Percentiles rank a stretch among this genome's conserved stretches.
These are phyloP conservation scores for Cyclotella distinguenda DNA, from an alignment of 108 stramenopile species.

Conservation along the genomic window DNA sequence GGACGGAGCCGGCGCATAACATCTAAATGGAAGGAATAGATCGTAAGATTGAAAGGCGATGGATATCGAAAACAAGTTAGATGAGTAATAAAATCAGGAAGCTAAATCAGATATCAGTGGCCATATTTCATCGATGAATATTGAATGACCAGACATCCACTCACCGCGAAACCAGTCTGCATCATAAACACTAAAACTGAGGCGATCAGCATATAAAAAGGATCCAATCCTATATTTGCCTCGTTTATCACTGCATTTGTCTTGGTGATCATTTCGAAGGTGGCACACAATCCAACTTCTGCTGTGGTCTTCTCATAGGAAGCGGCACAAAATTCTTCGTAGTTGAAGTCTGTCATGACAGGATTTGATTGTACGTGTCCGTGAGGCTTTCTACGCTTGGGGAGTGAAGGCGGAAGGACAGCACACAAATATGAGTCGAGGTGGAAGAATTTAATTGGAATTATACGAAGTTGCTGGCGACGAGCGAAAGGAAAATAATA, in stretches of 20 bases:
- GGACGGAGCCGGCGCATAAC: constrained; percentile 67
- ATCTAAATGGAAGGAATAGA: constrained; percentile 21
- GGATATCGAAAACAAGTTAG: not conserved
- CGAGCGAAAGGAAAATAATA: too few relatives aligned
- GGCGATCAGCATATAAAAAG: constrained; percentile 42
- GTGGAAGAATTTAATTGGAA: too few relatives aligned
- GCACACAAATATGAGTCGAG: too few relatives aligned
- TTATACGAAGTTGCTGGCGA: too few relatives aligned
- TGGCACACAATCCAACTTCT: constrained; percentile 10
- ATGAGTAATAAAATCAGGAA: too few relatives aligned
- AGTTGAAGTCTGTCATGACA: constrained; percentile 13
- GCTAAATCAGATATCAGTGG: too few relatives aligned
- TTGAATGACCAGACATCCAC: not conserved
- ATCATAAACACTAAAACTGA: constrained; percentile 61
- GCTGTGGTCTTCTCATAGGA: not conserved
- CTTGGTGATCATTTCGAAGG: not conserved
- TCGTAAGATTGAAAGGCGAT: not conserved
- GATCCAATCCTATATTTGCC: constrained; percentile 19
- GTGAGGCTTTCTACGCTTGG: too few relatives aligned
- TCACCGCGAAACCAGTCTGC: constrained; percentile 74
- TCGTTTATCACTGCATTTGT: constrained; percentile 12
- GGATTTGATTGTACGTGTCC: too few relatives aligned
- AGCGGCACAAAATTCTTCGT: not conserved
- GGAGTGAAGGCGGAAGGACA: too few relatives aligned
- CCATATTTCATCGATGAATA: not conserved